These are phyloP conservation scores for Raffaelea arxii DNA, from an alignment of 2,329 filamentous ascomycete genomes.

Conservation along the genomic window DNA sequence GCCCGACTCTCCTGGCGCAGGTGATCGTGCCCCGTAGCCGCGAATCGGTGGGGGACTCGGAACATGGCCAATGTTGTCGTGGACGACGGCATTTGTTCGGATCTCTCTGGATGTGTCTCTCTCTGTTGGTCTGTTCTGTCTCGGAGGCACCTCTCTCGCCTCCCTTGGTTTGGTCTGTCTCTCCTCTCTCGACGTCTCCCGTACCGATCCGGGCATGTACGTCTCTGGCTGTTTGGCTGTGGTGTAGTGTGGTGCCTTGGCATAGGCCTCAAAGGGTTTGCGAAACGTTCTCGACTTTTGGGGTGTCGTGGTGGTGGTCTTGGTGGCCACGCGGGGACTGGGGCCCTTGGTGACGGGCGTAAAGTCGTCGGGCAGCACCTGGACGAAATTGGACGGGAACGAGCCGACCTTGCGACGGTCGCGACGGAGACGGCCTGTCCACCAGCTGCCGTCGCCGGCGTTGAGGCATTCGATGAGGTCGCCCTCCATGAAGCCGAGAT, in stretches of 20 bases:
- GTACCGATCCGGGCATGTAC: conserved; percentile 35
- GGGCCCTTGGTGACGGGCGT: conserved; percentile 58
- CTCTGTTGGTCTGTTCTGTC: too few species aligned
- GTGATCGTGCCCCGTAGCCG: conserved; percentile 13
- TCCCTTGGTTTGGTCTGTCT: too few species aligned
- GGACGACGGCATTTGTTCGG: too few species aligned
- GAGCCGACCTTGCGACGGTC: conserved; percentile 85
- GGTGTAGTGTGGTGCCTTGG: conserved; percentile 56
- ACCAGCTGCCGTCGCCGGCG: conserved; percentile 95
- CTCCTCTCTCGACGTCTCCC: too few species aligned
- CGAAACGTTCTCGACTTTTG: conserved; percentile 55
- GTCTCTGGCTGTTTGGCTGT: conserved; percentile 51
- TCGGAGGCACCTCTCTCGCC: too few species aligned
- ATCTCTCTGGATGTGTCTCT: too few species aligned
- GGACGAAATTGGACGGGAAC: conserved; percentile 96
- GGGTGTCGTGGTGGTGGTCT: conserved; percentile 43
- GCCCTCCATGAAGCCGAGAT: conserved; percentile 93
- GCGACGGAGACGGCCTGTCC: conserved; percentile 84
- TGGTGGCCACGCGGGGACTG: conserved; percentile 49
- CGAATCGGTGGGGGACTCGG: conserved; percentile 21
- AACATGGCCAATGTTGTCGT: conserved; percentile 17
- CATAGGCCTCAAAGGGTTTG: conserved; percentile 58
- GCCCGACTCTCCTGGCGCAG: background rate
- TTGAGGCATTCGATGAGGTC: conserved; percentile 98
- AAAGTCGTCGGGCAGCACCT: conserved; percentile 77